Evolutionary conservation across 345 rosid species (phyloP).

Genomic region (Kernera saxatilis): DNA sequence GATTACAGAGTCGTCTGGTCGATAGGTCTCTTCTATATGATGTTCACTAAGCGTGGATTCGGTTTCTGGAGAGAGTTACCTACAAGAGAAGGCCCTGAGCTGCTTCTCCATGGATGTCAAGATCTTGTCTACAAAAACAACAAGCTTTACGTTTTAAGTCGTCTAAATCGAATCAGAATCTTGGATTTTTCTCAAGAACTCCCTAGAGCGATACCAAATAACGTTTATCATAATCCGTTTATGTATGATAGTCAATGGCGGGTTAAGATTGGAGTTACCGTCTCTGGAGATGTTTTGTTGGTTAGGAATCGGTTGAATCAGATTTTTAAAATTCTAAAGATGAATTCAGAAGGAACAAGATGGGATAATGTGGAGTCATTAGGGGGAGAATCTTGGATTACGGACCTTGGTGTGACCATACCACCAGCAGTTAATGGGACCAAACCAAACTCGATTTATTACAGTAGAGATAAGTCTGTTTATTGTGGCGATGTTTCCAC

Average conservation of each 20-base stretch:
- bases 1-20: background rate
- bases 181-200: conserved; percentile 4
- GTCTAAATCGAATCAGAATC: background rate
- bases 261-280: background rate
- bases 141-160: background rate
- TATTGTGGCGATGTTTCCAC: background rate
- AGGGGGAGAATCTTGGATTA: background rate
- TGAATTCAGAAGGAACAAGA: background rate
- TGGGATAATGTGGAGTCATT: background rate
- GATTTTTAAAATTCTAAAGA: background rate
- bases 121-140: background rate
- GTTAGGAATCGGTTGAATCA: background rate
- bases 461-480: background rate
- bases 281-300: background rate
- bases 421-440: background rate
- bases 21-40: background rate
- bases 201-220: background rate
- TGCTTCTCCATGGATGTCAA: background rate
- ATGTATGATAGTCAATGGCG: background rate
- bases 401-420: background rate
- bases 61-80: background rate
- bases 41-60: background rate
- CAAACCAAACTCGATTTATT: background rate
- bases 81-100: background rate
- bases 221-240: background rate